Percentiles rank a stretch among this genome's conserved stretches.
Conservation (phyloP, 208 protist genomes). For the Entamoeba invadens region DNA sequence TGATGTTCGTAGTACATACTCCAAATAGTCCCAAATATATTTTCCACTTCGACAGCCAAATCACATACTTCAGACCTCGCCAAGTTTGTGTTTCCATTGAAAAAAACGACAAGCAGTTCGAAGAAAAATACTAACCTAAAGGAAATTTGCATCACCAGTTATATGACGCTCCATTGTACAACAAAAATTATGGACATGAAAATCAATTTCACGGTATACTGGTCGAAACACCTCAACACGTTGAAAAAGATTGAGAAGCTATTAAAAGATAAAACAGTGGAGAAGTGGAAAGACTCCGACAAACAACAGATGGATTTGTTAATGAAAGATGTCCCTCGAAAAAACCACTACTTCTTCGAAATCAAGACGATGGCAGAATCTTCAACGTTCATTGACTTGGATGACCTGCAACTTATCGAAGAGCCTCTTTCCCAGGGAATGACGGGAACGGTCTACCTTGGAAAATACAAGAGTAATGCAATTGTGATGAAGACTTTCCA, state of each 20-base stretch:
- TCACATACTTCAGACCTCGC: background rate
- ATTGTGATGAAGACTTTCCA: background rate
- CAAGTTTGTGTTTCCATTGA: background rate
- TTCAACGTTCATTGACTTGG: background rate
- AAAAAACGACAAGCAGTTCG: too few relatives aligned
- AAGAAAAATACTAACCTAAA: too few relatives aligned
- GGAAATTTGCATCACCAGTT: background rate
- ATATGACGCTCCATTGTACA: background rate
- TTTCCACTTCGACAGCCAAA: background rate
- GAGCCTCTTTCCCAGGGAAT: background rate
- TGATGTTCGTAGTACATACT: background rate
- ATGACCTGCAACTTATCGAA: background rate
- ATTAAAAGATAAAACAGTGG: background rate
- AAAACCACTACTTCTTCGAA: background rate
- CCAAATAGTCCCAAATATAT: background rate
- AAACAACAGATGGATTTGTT: background rate
- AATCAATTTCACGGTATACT: background rate
- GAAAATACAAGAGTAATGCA: background rate
- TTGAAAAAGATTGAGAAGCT: background rate
- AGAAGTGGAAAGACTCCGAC: background rate
- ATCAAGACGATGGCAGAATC: background rate
- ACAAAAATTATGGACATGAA: background rate
- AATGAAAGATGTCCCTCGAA: background rate
- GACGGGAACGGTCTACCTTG: background rate
- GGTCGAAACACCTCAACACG: background rate